These are phyloP conservation scores for Trichomonas tenax DNA, from an alignment of 208 protist genomes.

Conservation along the genomic window DNA sequence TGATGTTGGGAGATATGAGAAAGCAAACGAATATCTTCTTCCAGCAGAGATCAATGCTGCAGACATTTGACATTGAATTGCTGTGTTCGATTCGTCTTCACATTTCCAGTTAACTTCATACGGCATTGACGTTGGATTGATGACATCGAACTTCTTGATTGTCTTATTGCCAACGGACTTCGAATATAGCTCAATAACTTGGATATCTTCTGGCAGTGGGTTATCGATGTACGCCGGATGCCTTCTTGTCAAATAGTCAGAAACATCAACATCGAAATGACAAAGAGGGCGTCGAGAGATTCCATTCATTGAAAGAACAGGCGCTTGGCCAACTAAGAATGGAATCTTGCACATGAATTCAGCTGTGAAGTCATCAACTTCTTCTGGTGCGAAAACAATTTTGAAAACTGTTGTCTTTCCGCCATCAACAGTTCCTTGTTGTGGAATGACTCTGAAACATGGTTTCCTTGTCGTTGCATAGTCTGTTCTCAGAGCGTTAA, in stretches of 20 bases:
- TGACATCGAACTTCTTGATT: slow-evolving; percentile 14
- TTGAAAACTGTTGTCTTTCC: slow-evolving; percentile 46
- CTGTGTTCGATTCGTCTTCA: neutral
- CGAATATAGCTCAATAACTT: slow-evolving; percentile 7
- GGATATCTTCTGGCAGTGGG: neutral
- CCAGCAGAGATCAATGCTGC: neutral
- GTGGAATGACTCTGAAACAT: slow-evolving; percentile 58
- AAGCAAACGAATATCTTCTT: neutral
- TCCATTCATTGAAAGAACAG: slow-evolving; percentile 55
- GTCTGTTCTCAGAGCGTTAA: neutral
- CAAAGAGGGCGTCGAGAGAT: slow-evolving; percentile 68
- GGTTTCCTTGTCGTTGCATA: neutral
- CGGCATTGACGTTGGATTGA: neutral
- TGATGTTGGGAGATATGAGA: neutral
- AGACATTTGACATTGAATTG: neutral
- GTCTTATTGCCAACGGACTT: neutral
- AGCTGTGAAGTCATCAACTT: slow-evolving; percentile 43
- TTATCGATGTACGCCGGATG: neutral
- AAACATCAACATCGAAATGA: slow-evolving; percentile 72
- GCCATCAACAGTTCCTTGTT: slow-evolving; percentile 46
- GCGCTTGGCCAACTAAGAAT: neutral
- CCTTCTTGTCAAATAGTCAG: slow-evolving; percentile 62
- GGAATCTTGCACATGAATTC: neutral
- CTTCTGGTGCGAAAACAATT: slow-evolving; percentile 61
- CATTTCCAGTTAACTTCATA: neutral